A percentile compares a stretch with the other conserved stretches of the same genome.
Conservation (phyloP, 2,329 filamentous ascomycete genomes). For the Fusarium tricinctum region DNA sequence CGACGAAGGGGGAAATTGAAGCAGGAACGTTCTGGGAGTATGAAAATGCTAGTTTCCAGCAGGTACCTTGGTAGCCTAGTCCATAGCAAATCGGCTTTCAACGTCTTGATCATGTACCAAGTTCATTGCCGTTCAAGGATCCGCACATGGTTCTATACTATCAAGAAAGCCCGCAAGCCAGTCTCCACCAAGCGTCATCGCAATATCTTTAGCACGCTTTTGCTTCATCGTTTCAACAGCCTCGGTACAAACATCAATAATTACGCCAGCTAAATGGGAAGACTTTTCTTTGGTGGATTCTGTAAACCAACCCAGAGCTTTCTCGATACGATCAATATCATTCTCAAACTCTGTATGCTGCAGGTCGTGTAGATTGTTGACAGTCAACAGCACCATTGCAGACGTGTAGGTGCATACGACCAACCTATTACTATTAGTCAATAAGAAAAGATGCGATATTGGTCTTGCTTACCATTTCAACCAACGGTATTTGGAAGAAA, state of each 20-base stretch:
- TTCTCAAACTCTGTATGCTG: neutral
- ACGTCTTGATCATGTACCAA: too few species aligned
- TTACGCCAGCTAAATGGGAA: neutral
- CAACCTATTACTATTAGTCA: neutral
- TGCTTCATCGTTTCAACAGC: slow-evolving; percentile 3
- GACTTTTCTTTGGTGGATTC: neutral
- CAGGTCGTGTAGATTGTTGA: neutral
- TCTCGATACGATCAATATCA: slow-evolving; percentile 2
- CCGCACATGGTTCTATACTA: neutral
- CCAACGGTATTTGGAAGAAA: slow-evolving; percentile 1
- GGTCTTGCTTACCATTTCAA: neutral
- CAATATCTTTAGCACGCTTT: neutral
- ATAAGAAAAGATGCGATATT: fast-evolving
- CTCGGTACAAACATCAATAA: neutral
- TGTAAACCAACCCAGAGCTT: neutral
- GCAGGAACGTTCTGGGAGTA: slow-evolving; percentile 24
- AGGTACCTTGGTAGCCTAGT: slow-evolving; percentile 11
- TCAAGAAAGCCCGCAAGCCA: slow-evolving; percentile 2
- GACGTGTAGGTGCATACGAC: slow-evolving; percentile 12
- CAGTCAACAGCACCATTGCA: slow-evolving; percentile 6
- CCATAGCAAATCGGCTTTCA: too few species aligned
- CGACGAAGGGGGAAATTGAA: neutral
- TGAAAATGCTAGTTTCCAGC: neutral
- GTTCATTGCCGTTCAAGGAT: too few species aligned
- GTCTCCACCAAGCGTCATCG: neutral